Conservation (phyloP, 192 early-diverging fungal species). For the Backusella tarrabulga region DNA sequence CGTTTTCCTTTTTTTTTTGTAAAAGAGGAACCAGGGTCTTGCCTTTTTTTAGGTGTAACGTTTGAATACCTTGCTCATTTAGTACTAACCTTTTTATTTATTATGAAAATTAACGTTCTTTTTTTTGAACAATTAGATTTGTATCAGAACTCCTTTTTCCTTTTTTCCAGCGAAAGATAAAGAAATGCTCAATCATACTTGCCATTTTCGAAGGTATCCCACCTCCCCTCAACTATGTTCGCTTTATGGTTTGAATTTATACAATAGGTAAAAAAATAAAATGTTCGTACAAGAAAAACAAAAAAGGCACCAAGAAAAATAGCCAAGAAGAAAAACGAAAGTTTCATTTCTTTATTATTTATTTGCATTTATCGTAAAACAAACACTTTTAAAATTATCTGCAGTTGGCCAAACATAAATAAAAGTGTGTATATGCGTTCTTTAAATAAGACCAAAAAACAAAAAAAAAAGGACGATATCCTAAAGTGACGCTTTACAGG, state of each 20-base stretch:
- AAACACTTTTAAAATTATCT: background rate
- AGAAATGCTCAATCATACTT: background rate
- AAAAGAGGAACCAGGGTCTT: background rate
- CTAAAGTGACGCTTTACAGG: background rate
- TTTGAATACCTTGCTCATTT: background rate
- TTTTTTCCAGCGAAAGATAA: background rate
- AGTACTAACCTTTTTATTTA: background rate
- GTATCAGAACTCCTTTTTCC: background rate
- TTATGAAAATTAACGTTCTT: background rate
- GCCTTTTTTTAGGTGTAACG: background rate
- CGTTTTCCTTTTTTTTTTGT: background rate
- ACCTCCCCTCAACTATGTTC: too few relatives aligned
- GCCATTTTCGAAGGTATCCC: background rate
- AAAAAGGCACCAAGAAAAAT: background rate
- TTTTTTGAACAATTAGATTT: background rate
- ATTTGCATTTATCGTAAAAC: background rate
- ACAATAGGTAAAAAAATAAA: background rate
- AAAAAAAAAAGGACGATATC: background rate
- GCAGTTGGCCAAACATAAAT: background rate
- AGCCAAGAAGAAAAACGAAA: background rate
- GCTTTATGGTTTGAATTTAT: too few relatives aligned
- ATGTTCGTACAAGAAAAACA: background rate
- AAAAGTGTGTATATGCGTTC: background rate
- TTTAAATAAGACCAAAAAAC: background rate
- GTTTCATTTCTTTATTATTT: slow-evolving; percentile 1